Evolutionary conservation across 257 asterid genomes (phyloP), one percentile per base, ranked within the genome.

Genomic region (Fraxinus americana): DNA sequence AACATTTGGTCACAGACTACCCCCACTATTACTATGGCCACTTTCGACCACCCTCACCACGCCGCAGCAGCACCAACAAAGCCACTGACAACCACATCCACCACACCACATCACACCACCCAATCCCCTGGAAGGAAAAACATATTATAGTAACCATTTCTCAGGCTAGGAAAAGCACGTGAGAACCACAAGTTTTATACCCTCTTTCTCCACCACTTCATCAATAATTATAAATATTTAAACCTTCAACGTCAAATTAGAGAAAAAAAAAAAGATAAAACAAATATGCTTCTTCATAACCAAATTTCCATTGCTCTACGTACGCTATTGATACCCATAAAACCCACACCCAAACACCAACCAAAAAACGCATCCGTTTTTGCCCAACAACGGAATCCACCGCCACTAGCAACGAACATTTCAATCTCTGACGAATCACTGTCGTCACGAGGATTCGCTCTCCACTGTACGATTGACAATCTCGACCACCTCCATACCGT

Each of bases 401-500:
- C 2, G 6, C 82, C 61, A 5, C 23, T 68, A 1, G 12, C 85
- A 35, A 41, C 83, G 4, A 77, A 34, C 79, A 73, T 67, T 78
- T 77, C 97, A 6, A 66, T 89, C 83, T 82, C 98, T 80, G 95
- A 89, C 85, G 91, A 84, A 14, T 79, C 90, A 0, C 88, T 95
- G 59, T 39, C 87, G 17, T 82, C 97, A 5, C 94, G 96, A 34
- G 99, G 98, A 59, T 93, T 91, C 94, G 90, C 77, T 2, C 78
- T 95, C 88, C 96, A 93, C 90, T 88, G 89, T 69, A 80, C 90
- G 4, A 38, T 82, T 85, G 82, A 78, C 14, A 34, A 93, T 90
- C 93, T 95, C 50, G 94, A 93, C 83, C 94, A 91, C 75, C 97
- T 95, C 61, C 91, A 95, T 78, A 82, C 94, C 21, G 87, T 91